phyloP scores from a whole-genome alignment of 164 flowering plant species.

The Warburgia ugandensis region DNA sequence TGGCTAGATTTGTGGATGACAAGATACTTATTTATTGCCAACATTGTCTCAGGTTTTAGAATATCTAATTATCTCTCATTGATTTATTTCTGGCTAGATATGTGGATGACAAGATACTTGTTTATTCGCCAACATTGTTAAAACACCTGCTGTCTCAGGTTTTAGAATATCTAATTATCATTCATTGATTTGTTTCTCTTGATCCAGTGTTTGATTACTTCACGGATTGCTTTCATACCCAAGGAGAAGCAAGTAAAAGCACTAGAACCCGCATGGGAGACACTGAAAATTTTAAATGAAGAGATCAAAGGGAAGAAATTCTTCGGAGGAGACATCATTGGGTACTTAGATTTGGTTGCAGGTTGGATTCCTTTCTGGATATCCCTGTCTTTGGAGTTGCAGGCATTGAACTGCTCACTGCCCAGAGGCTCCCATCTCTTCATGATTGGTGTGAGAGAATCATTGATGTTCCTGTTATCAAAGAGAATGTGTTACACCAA shows the following conservation, averaged over 20 bases:
- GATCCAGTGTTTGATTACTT: not conserved
- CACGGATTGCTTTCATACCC: not conserved
- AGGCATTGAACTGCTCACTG: not conserved
- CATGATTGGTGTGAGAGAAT: not conserved
- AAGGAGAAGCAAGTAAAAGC: not conserved
- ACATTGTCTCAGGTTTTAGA: no score
- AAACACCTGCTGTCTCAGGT: no score
- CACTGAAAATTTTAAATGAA: conserved; percentile 3
- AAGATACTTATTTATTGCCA: not conserved
- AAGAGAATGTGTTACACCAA: no score
- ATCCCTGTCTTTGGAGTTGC: not conserved
- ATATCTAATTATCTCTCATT: no score
- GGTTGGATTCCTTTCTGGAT: conserved; percentile 5
- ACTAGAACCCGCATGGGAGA: not conserved
- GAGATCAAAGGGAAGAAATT: conserved; percentile 6
- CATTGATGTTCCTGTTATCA: no score
- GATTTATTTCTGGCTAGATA: no score
- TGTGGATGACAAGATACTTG: no score
- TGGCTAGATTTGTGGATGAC: conserved; percentile 4
- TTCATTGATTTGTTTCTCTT: not conserved
- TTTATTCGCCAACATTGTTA: no score
- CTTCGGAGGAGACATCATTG: conserved; percentile 5
- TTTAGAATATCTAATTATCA: no score
- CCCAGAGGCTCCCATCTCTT: not conserved
- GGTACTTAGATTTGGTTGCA: conserved; percentile 1